Evolutionary conservation across 2,329 filamentous ascomycete species (phyloP).

Genomic region (Elsinoe perseae): DNA sequence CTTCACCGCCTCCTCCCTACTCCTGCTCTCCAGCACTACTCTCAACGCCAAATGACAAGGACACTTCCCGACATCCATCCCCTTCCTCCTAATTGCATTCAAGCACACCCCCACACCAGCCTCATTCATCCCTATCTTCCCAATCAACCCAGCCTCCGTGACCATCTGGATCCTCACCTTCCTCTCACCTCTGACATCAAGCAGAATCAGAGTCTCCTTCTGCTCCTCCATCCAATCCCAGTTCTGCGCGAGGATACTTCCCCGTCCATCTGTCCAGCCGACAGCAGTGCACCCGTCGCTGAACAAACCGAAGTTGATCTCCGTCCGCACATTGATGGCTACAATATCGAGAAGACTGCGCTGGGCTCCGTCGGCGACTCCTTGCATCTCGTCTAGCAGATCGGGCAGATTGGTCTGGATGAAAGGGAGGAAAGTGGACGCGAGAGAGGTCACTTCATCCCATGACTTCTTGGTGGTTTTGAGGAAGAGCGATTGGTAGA

Average conservation of each 20-base stretch:
- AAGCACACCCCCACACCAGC: slow-evolving; percentile 52
- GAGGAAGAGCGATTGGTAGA: slow-evolving; percentile 43
- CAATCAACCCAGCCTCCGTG: slow-evolving; percentile 55
- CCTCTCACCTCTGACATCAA: slow-evolving; percentile 37
- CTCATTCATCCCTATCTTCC: slow-evolving; percentile 59
- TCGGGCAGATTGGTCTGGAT: slow-evolving; percentile 38
- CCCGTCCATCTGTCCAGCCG: slow-evolving; percentile 33
- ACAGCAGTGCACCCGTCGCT: slow-evolving; percentile 52
- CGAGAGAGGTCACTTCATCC: slow-evolving; percentile 39
- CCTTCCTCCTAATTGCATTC: slow-evolving; percentile 54
- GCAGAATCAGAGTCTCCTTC: slow-evolving; percentile 42
- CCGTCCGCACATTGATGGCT: slow-evolving; percentile 50
- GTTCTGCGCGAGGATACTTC: slow-evolving; percentile 46
- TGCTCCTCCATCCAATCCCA: slow-evolving; percentile 54
- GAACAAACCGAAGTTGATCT: slow-evolving; percentile 52
- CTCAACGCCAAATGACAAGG: slow-evolving; percentile 57
- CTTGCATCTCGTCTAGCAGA: slow-evolving; percentile 41
- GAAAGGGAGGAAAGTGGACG: slow-evolving; percentile 41
- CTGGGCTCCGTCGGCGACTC: slow-evolving; percentile 46
- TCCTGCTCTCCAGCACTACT: slow-evolving; percentile 46
- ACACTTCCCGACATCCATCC: slow-evolving; percentile 44
- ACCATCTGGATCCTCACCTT: slow-evolving; percentile 48
- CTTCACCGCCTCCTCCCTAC: slow-evolving; percentile 40
- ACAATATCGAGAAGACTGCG: slow-evolving; percentile 46
- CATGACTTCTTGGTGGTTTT: slow-evolving; percentile 42